Evolutionary conservation across 2,329 filamentous ascomycete genomes (phyloP), one percentile per base, ranked within the genome.

Genomic region (Coniochaeta sp.): DNA sequence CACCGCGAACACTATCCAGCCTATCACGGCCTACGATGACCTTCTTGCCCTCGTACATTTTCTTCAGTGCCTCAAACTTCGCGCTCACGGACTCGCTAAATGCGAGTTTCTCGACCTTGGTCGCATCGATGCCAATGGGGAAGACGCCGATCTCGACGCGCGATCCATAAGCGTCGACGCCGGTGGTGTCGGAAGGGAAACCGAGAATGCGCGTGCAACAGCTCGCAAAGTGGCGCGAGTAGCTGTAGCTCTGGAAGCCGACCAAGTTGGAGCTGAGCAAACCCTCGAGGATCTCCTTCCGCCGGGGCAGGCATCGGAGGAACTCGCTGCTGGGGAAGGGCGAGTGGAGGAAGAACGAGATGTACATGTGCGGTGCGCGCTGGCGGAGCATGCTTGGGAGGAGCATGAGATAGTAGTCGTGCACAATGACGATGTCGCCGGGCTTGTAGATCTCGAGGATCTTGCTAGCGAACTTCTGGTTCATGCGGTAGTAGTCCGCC

Each of bases 261-360:
- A 97, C 83, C 74, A 97, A 85, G 68, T 96, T 96, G 52, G 92
- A 83, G 16, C 92, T 91, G 38, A 97, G 76, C 46, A 96, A 84
- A 48, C 94, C 94, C 60, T 94, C 90, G 13, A 97, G 75, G 10
- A 97, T 79, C 66, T 96, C 91, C 69, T 95, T 96, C 59, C 92
- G 83, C 57, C 89, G 83, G 32, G 89, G 88, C 52, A 96, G 75
- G 67, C 91, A 96, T 47, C 91, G 83, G 66, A 96, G 82, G 65
- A 95, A 96, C 69, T 97, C 94, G 75, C 89, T 95, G 70, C 91
- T 96, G 30, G 92, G 92, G 69, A 97, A 97, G 0, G 92, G 92
- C 45, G 90, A 86, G 69, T 97, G 92, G 46, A 97, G 76, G 74
- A 90, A 97, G 74, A 96, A 96, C 51, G 90, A 87, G 64, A 96